Conservation (phyloP, 1,284 basidiomycete species). For the Leccinum angustisporum region DNA sequence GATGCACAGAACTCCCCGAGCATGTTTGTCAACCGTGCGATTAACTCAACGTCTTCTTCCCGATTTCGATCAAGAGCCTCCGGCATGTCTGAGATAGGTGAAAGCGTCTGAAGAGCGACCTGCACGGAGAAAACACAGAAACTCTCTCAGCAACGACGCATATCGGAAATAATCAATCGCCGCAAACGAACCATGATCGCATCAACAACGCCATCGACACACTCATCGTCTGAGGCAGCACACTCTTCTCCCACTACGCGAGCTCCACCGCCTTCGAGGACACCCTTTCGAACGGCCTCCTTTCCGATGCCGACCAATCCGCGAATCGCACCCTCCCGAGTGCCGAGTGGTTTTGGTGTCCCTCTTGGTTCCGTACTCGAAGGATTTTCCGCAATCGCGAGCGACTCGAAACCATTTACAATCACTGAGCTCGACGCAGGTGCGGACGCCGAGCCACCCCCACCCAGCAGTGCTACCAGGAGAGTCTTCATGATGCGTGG, state of each 20-base stretch:
- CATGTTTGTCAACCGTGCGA: conserved; percentile 48
- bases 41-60: conserved; percentile 47
- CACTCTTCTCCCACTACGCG: conserved; percentile 69
- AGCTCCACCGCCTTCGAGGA: conserved; percentile 76
- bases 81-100: conserved; percentile 54
- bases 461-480: conserved; percentile 73
- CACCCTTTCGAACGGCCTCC: conserved; percentile 76
- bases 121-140: conserved; percentile 21
- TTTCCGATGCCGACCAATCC: conserved; percentile 83
- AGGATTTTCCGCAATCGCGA: conserved; percentile 20
- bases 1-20: conserved; percentile 65
- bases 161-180: background rate
- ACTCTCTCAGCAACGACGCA: background rate
- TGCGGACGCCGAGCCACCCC: conserved; percentile 11
- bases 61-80: conserved; percentile 51
- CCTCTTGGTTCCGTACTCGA: conserved; percentile 36
- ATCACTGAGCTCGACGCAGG: conserved; percentile 15
- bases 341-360: conserved; percentile 67
- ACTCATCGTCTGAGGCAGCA: conserved; percentile 38
- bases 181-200: conserved; percentile 53
- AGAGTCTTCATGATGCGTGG: conserved; percentile 93
- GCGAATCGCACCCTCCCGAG: conserved; percentile 82
- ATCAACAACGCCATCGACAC: conserved; percentile 43
- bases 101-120: conserved; percentile 61
- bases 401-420: conserved; percentile 32